Evolutionary conservation across 441 rosid genomes (phyloP).

Genomic region (Daphne laureola): DNA sequence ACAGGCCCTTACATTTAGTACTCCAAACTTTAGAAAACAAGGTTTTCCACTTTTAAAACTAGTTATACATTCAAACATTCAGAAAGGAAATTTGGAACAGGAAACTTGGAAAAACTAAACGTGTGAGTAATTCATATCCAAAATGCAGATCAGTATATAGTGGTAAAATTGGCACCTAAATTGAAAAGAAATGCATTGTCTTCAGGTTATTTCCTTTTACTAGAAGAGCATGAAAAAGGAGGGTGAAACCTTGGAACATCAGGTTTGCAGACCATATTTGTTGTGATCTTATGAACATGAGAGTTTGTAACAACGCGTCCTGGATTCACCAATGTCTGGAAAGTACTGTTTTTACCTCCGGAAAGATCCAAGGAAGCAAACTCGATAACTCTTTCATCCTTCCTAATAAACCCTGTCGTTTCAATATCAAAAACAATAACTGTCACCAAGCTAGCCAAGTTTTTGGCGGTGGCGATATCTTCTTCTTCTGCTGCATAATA

Average conservation of each 20-base stretch:
- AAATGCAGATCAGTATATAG: no score
- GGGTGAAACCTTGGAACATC: constrained; percentile 67
- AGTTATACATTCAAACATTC: no score
- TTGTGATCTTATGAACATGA: constrained; percentile 54
- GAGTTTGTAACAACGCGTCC: constrained; percentile 44
- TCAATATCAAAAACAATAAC: constrained; percentile 62
- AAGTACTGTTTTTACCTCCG: constrained; percentile 84
- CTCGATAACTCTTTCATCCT: constrained; percentile 56
- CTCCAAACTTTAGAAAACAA: no score
- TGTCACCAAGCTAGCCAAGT: constrained; percentile 47
- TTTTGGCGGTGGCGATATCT: constrained; percentile 40
- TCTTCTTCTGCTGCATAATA: constrained; percentile 38
- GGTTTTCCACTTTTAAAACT: no score
- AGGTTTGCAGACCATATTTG: constrained; percentile 58
- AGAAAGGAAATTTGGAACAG: no score
- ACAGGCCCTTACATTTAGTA: no score
- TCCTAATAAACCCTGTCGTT: constrained; percentile 65
- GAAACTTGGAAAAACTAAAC: no score
- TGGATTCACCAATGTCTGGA: constrained; percentile 77
- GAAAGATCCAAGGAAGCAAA: constrained; percentile 71
- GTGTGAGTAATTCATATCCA: no score
- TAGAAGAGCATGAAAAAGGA: constrained; percentile 1
- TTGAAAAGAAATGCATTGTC: no score
- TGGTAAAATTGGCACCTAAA: no score
- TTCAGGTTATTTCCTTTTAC: background rate